Percentiles rank a stretch among this genome's conserved stretches.
Conservation (phyloP, 2,329 filamentous ascomycete genomes). For the Cephalotrichum gorgonifer region DNA sequence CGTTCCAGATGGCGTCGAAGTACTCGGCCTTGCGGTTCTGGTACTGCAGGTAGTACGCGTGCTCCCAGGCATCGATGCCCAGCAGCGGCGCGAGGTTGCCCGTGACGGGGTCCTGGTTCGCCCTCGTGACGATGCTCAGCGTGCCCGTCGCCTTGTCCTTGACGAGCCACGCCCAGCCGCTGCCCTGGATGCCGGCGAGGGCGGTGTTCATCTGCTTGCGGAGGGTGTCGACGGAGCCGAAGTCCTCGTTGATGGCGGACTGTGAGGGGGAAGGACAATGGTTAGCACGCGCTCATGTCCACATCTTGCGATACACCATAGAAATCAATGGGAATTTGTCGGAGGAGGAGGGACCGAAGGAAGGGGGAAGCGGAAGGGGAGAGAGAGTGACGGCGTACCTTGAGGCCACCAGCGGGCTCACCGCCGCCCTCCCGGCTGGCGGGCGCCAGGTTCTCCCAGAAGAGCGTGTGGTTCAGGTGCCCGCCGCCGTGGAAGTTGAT, state of each 20-base stretch:
- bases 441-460: slow-evolving; percentile 74
- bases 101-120: slow-evolving; percentile 84
- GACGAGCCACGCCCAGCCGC: slow-evolving; percentile 85
- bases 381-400: slow-evolving; percentile 22
- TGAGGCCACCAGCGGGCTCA: slow-evolving; percentile 50
- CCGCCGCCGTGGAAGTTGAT: slow-evolving; percentile 78
- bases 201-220: slow-evolving; percentile 57
- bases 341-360: no score
- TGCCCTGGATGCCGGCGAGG: slow-evolving; percentile 70
- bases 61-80: slow-evolving; percentile 92
- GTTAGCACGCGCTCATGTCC: no score
- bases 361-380: background rate
- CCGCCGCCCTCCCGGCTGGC: slow-evolving; percentile 52
- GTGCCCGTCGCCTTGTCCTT: slow-evolving; percentile 55
- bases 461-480: slow-evolving; percentile 78
- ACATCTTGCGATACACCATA: no score
- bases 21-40: slow-evolving; percentile 96
- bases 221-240: slow-evolving; percentile 56
- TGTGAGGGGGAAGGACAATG: slow-evolving; percentile 12
- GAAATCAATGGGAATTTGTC: no score
- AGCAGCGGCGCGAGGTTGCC: slow-evolving; percentile 74
- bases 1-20: slow-evolving; percentile 88
- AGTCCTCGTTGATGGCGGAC: slow-evolving; percentile 53
- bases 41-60: slow-evolving; percentile 93
- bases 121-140: slow-evolving; percentile 57